A percentile compares a stretch with the other conserved stretches of the same genome.
Evolutionary conservation across 2,329 filamentous ascomycete genomes (phyloP).

Genomic region (Colletotrichum lindemuthianum): DNA sequence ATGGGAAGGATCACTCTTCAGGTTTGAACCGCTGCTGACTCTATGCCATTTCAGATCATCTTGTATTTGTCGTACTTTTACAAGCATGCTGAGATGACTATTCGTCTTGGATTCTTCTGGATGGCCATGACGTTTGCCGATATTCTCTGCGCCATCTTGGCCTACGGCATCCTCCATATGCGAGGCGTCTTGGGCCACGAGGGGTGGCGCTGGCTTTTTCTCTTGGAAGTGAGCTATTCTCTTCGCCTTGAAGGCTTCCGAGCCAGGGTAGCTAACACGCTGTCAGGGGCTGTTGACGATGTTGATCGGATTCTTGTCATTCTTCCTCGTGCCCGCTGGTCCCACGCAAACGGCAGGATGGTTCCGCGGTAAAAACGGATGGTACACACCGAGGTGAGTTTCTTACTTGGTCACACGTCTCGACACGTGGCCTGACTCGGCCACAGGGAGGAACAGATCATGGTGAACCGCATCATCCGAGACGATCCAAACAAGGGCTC

Average conservation of each 20-base stretch:
- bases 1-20: neutral
- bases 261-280: neutral
- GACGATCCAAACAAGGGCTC: conserved; percentile 69
- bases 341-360: conserved; percentile 63
- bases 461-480: conserved; percentile 67
- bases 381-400: conserved; percentile 63
- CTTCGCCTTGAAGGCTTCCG: conserved; percentile 36
- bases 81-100: conserved; percentile 51
- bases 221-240: conserved; percentile 56
- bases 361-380: conserved; percentile 64
- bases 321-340: conserved; percentile 64
- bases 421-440: neutral
- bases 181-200: conserved; percentile 47
- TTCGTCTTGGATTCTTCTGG: conserved; percentile 54
- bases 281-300: conserved; percentile 52
- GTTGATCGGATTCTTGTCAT: conserved; percentile 62
- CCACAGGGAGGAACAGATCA: conserved; percentile 63
- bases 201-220: conserved; percentile 62
- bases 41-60: conserved; percentile 41
- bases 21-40: neutral
- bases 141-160: conserved; percentile 51
- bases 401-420: neutral
- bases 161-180: conserved; percentile 53
- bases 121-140: conserved; percentile 52
- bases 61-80: conserved; percentile 57